Percentiles rank a stretch among this genome's conserved stretches.
Evolutionary conservation across 192 early-diverging fungal genomes (phyloP).

Genomic region (Podochytrium sp.): DNA sequence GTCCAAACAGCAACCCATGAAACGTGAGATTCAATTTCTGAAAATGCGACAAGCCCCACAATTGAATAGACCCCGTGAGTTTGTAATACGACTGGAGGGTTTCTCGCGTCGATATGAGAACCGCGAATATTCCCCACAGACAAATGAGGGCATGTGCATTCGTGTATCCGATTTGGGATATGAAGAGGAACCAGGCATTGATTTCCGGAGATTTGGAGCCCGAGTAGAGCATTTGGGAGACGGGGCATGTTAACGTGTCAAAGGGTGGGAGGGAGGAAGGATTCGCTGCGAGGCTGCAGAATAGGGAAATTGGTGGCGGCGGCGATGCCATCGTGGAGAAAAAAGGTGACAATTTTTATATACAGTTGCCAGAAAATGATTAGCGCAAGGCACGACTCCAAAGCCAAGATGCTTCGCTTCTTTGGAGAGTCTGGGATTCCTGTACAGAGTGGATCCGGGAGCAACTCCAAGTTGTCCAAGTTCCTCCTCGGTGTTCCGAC

Average conservation of each 20-base stretch:
- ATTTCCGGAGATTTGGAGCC: not conserved
- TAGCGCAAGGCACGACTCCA: constrained; percentile 8
- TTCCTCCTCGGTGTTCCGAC: constrained; percentile 1
- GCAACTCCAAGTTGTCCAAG: not conserved
- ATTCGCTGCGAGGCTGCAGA: constrained; percentile 8
- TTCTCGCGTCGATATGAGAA: not conserved
- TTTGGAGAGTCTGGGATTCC: constrained; percentile 29
- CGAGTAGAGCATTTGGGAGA: not conserved
- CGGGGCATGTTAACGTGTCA: not conserved
- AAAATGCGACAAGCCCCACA: not conserved
- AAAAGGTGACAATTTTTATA: not conserved
- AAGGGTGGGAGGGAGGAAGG: not conserved
- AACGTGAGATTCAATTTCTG: constrained; percentile 2
- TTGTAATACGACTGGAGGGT: not conserved
- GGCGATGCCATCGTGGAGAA: not conserved
- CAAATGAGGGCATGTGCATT: constrained; percentile 19
- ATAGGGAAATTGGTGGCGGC: constrained; percentile 1
- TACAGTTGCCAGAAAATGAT: constrained; percentile 10
- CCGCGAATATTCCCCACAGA: not conserved
- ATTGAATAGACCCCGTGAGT: constrained; percentile 2
- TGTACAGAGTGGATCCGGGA: constrained; percentile 12
- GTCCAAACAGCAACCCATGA: not conserved
- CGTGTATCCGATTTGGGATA: constrained; percentile 25
- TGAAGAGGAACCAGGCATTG: constrained; percentile 19
- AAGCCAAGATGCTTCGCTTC: constrained; percentile 31